Base-by-base conservation (phyloP, 2,329 filamentous ascomycete species). In the Aureobasidium mangrovei region DNA sequence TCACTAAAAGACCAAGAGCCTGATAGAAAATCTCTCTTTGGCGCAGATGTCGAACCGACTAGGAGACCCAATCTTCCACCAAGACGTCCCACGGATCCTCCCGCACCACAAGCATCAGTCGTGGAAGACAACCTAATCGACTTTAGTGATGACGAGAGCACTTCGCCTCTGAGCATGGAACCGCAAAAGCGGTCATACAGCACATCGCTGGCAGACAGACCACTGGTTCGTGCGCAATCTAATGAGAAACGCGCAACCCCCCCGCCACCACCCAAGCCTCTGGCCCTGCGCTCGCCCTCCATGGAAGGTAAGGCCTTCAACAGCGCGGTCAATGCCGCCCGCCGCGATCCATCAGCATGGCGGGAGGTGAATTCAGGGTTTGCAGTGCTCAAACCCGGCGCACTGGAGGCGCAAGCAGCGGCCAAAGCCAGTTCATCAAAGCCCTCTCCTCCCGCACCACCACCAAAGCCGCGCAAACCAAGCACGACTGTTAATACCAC, bases 1-100 rank as follows among this genome's bases (percentile, higher is more conserved):
- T 77, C 74, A 1, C 59, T 77, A 7, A 67, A 67, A 24, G 70
- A 74, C 31, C 67, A 75, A 62, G 72, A 77, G 49, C 31, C 44
- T 12, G 36, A 53, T 24, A 33, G 48, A 27, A 46, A 47, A 40
- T 45, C 45, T 39, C 12, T 54, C 31, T 53, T 52, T 43, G 47
- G 48, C 62, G 35, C 48, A 55, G 44, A 49, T 36, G 49, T 53
- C 27, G 40, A 29, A 27, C 49, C 40, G 9, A 53, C 49, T 4
- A 53, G 35, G 18, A 35, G 68, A 55, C 71, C 72, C 38, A 60
- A 55, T 10, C 61, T 74, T 10, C 70, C 72, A 12, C 61, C 64
- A 35, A 67, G 71, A 27, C 66, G 57, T 33, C 57, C 62, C 6
- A 60, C 63, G 4, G 62, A 63, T 43, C 62, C 63, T 7, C 54